phyloP scores from a whole-genome alignment of 345 rosid genomes.

The Streptanthus diversifolius region DNA sequence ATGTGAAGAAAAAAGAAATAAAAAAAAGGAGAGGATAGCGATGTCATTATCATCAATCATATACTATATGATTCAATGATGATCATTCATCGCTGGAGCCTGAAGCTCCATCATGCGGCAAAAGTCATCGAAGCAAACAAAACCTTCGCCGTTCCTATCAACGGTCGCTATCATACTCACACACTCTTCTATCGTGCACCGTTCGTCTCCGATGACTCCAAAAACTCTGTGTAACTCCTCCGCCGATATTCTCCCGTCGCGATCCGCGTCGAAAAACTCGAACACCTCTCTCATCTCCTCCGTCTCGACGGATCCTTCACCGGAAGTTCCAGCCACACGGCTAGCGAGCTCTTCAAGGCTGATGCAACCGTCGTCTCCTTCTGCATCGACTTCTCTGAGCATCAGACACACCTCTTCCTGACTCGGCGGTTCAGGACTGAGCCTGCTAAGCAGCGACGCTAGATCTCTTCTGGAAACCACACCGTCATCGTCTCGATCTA shows the following conservation, averaged over 20 bases:
- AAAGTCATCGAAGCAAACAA: slow-evolving; percentile 91
- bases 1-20: too few species aligned
- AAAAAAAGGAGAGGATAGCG: not conserved
- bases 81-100: slow-evolving; percentile 21
- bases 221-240: slow-evolving; percentile 60
- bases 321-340: slow-evolving; percentile 41
- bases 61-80: slow-evolving; percentile 16
- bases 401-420: slow-evolving; percentile 57
- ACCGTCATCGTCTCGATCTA: slow-evolving; percentile 60
- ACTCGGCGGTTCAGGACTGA: slow-evolving; percentile 55
- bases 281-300: slow-evolving; percentile 74
- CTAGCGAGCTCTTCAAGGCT: slow-evolving; percentile 52
- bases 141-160: slow-evolving; percentile 71
- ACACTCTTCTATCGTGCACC: slow-evolving; percentile 90
- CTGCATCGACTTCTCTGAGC: slow-evolving; percentile 55
- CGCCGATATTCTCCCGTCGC: slow-evolving; percentile 84
- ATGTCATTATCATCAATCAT: slow-evolving; percentile 33
- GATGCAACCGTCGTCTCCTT: slow-evolving; percentile 39
- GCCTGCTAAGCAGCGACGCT: slow-evolving; percentile 50
- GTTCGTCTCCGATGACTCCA: slow-evolving; percentile 58
- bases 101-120: slow-evolving; percentile 68
- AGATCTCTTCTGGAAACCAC: slow-evolving; percentile 52
- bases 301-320: slow-evolving; percentile 44
- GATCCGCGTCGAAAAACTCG: slow-evolving; percentile 72
- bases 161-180: slow-evolving; percentile 78